These are phyloP conservation scores for Usnea hakonensis DNA, from an alignment of 495 filamentous ascomycete species.

Conservation along the genomic window DNA sequence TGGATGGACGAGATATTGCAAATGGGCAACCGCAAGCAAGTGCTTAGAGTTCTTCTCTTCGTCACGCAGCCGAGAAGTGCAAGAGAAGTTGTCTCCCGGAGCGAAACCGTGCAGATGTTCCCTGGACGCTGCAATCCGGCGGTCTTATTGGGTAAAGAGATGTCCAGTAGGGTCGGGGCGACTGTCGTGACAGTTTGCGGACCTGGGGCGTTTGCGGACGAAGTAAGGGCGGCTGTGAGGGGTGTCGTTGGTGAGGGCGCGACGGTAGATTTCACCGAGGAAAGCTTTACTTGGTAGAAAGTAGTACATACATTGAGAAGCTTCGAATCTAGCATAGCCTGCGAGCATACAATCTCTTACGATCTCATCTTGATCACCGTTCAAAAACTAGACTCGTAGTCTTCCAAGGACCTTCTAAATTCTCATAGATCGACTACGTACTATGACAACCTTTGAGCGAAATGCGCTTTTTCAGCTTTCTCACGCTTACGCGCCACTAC, in stretches of 20 bases:
- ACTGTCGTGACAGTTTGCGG: slow-evolving; percentile 86
- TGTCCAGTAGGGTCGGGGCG: slow-evolving; percentile 68
- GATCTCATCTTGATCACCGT: background rate
- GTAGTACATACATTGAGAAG: background rate
- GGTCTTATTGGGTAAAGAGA: slow-evolving; percentile 66
- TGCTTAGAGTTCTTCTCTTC: slow-evolving; percentile 79
- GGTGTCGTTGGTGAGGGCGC: slow-evolving; percentile 55
- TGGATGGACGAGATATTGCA: slow-evolving; percentile 95
- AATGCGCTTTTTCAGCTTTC: background rate
- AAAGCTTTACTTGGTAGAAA: slow-evolving; percentile 57
- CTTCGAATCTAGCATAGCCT: background rate
- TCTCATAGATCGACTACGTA: background rate
- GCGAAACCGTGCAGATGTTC: slow-evolving; percentile 82
- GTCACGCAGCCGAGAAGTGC: slow-evolving; percentile 74
- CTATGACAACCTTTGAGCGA: background rate
- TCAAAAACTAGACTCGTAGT: background rate
- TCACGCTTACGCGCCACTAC: background rate
- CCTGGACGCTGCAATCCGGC: slow-evolving; percentile 55
- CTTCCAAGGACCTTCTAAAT: background rate
- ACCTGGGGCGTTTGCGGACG: slow-evolving; percentile 80
- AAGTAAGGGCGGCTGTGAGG: slow-evolving; percentile 68
- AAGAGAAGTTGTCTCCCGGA: slow-evolving; percentile 74
- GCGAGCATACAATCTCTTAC: background rate
- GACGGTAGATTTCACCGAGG: slow-evolving; percentile 83
- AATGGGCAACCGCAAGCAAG: slow-evolving; percentile 72